Evolutionary conservation across 176 grass and related monocot species (phyloP).

Genomic region (Oryza glumipatula): DNA sequence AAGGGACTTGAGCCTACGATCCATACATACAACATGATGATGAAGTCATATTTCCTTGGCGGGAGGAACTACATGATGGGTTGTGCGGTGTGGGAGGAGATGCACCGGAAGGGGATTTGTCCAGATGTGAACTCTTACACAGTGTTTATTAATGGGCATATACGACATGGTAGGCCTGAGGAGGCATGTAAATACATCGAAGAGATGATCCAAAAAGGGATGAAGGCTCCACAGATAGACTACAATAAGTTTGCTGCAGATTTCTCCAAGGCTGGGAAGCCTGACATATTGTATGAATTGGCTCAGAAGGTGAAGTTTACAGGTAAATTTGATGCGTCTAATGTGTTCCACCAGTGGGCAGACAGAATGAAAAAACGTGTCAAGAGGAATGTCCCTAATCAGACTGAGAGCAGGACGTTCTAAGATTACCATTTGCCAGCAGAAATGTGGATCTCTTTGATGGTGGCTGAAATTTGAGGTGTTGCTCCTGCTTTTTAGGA

Average conservation of each 20-base stretch:
- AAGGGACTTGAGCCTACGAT: constrained; percentile 75
- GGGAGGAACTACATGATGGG: constrained; percentile 79
- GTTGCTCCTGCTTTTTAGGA: constrained; percentile 19
- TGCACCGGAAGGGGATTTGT: constrained; percentile 73
- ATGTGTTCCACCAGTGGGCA: constrained; percentile 72
- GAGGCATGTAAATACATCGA: constrained; percentile 69
- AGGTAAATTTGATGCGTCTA: constrained; percentile 63
- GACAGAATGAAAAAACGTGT: constrained; percentile 66
- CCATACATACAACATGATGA: constrained; percentile 97
- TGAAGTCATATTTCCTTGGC: constrained; percentile 83
- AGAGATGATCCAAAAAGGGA: constrained; percentile 92
- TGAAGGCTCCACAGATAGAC: constrained; percentile 81
- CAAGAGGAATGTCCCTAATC: constrained; percentile 41
- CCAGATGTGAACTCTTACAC: constrained; percentile 89
- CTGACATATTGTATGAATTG: constrained; percentile 80
- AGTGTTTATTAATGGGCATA: constrained; percentile 85
- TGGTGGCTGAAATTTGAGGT: constrained; percentile 20
- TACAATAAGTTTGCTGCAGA: constrained; percentile 90
- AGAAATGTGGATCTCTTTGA: constrained; percentile 2
- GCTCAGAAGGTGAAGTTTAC: constrained; percentile 73
- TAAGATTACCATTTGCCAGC: constrained; percentile 31
- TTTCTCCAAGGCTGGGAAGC: constrained; percentile 81
- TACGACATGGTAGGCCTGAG: constrained; percentile 66
- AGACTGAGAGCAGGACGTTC: constrained; percentile 32
- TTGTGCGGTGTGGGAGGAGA: constrained; percentile 76